A percentile compares a stretch with the other conserved stretches of the same genome.
These are phyloP conservation scores for Thielaviopsis populi DNA, from an alignment of 2,329 filamentous ascomycete species.

Conservation along the genomic window DNA sequence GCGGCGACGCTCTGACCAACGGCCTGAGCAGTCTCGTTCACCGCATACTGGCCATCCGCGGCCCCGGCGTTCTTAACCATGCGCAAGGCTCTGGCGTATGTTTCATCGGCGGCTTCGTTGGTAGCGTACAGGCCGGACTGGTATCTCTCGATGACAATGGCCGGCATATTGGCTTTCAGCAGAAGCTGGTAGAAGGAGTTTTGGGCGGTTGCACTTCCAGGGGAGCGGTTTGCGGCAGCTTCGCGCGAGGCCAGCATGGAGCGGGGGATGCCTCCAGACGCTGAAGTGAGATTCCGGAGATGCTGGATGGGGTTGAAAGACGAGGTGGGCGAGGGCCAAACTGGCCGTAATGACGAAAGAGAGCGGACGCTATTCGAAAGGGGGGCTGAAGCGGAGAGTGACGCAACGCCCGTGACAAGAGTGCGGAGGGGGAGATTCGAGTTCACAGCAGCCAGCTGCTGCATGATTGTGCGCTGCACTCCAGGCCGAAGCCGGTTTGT, in stretches of 20 bases:
- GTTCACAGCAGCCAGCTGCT: conserved; percentile 12
- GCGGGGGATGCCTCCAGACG: conserved; percentile 37
- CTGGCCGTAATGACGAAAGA: conserved; percentile 7
- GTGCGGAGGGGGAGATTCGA: conserved; percentile 9
- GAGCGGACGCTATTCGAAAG: conserved; percentile 22
- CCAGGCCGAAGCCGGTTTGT: conserved; percentile 13
- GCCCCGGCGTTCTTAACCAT: conserved; percentile 17
- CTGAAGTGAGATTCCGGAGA: conserved; percentile 18
- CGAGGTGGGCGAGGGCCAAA: neutral
- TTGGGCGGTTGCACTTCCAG: conserved; percentile 71
- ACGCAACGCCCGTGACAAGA: conserved; percentile 4
- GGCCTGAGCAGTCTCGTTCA: conserved; percentile 46
- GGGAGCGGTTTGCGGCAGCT: conserved; percentile 84
- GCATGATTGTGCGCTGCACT: conserved; percentile 14
- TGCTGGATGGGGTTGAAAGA: conserved; percentile 3
- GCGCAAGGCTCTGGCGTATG: conserved; percentile 41
- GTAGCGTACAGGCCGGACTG: conserved; percentile 72
- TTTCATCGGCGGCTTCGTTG: conserved; percentile 60
- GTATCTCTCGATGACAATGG: conserved; percentile 82
- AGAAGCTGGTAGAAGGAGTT: conserved; percentile 89
- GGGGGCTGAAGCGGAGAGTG: conserved; percentile 4
- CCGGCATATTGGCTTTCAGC: conserved; percentile 80
- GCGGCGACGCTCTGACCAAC: conserved; percentile 72
- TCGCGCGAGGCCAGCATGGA: conserved; percentile 71
- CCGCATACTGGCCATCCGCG: conserved; percentile 21